These are phyloP conservation scores for Blattamonas nauphoetae DNA, from an alignment of 78 protist species.

Conservation along the genomic window DNA sequence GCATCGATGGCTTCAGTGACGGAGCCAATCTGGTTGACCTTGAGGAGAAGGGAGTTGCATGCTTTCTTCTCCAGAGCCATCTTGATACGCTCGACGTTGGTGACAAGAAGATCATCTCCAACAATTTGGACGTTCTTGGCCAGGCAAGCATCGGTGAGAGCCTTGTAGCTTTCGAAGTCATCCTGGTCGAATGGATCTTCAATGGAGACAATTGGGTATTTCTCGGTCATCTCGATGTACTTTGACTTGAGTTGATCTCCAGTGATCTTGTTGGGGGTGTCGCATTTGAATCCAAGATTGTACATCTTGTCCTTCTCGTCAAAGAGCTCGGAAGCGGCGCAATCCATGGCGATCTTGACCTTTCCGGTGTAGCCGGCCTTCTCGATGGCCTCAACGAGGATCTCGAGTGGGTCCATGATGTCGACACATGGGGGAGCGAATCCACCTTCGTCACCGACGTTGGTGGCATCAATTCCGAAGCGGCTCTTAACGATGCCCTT, in stretches of 20 bases:
- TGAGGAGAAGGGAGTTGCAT: constrained; percentile 90
- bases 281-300: constrained; percentile 94
- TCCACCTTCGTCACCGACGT: constrained; percentile 99
- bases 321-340: constrained; percentile 93
- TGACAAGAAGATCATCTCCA: constrained; percentile 94
- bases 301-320: constrained; percentile 61
- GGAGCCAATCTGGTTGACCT: constrained; percentile 94
- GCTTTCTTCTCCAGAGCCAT: constrained; percentile 80
- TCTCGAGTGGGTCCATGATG: constrained; percentile 80
- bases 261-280: constrained; percentile 34
- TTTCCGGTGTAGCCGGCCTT: constrained; percentile 86
- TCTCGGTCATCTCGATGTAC: constrained; percentile 19
- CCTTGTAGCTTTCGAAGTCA: too few relatives aligned
- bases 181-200: constrained; percentile 97
- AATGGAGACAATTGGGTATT: constrained; percentile 77
- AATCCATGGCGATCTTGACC: constrained; percentile 27
- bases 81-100: constrained; percentile 88
- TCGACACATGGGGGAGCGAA: constrained; percentile 85
- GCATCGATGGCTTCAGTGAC: constrained; percentile 81
- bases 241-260: constrained; percentile 45
- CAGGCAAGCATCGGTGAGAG: constrained; percentile 25
- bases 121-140: constrained; percentile 65
- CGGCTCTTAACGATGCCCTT: constrained; percentile 60
- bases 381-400: constrained; percentile 81
- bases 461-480: constrained; percentile 25